phyloP scores from a whole-genome alignment of 2,329 filamentous ascomycete genomes.

The Fusarium sp. region DNA sequence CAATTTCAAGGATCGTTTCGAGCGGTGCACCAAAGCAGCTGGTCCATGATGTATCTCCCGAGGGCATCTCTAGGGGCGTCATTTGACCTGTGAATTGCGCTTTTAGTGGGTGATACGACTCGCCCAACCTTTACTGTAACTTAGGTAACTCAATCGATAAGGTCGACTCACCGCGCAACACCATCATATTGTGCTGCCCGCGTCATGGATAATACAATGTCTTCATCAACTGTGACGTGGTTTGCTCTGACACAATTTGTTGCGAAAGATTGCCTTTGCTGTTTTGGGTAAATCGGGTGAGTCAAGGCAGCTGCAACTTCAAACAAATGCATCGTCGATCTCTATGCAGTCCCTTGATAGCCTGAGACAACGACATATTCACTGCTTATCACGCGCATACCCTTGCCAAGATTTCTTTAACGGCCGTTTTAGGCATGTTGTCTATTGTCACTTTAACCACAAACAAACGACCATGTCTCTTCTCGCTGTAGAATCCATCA shows the following conservation, averaged over 20 bases:
- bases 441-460: background rate
- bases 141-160: slow-evolving; percentile 40
- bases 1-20: slow-evolving; percentile 32
- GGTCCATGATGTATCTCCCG: slow-evolving; percentile 6
- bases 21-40: slow-evolving; percentile 20
- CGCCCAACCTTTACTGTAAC: slow-evolving; percentile 24
- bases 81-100: slow-evolving; percentile 40
- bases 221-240: background rate
- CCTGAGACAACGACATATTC: slow-evolving; percentile 18
- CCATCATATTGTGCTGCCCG: slow-evolving; percentile 22
- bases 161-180: slow-evolving; percentile 21
- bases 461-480: background rate
- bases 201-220: slow-evolving; percentile 32
- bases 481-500: background rate
- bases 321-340: slow-evolving; percentile 33
- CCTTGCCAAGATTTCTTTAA: background rate
- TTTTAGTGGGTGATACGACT: slow-evolving; percentile 34
- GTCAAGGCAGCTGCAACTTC: slow-evolving; percentile 9
- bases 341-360: slow-evolving; percentile 5
- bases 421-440: background rate
- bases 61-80: slow-evolving; percentile 33
- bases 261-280: background rate
- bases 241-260: slow-evolving; percentile 1
- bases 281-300: background rate
- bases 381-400: slow-evolving; percentile 37